phyloP scores from a whole-genome alignment of 2,329 filamentous ascomycete genomes.

The Colletotrichum destructivum region DNA sequence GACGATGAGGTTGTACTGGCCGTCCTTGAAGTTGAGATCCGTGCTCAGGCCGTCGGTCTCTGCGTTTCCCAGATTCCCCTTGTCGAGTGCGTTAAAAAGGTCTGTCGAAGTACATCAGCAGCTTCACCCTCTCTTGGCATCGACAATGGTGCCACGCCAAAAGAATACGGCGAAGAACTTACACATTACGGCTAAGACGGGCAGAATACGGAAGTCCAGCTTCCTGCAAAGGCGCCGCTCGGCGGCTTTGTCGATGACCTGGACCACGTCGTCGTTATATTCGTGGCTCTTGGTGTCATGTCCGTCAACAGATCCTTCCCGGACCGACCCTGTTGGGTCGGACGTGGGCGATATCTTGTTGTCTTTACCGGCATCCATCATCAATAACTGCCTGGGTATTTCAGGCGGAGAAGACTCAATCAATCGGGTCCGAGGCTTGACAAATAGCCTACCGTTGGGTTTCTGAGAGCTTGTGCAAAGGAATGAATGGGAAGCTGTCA shows the following conservation, averaged over 20 bases:
- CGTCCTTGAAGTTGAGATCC: constrained; percentile 54
- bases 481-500: background rate
- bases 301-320: constrained; percentile 22
- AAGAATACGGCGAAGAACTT: constrained; percentile 26
- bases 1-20: constrained; percentile 80
- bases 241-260: constrained; percentile 57
- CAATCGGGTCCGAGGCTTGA: background rate
- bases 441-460: background rate
- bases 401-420: background rate
- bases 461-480: background rate
- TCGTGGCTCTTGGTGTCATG: constrained; percentile 5
- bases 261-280: constrained; percentile 45
- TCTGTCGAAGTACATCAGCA: constrained; percentile 47
- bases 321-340: constrained; percentile 5
- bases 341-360: constrained; percentile 14
- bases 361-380: constrained; percentile 18
- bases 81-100: constrained; percentile 65
- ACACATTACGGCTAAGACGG: constrained; percentile 70
- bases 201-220: constrained; percentile 68
- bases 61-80: constrained; percentile 58
- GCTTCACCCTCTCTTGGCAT: too few species aligned
- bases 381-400: too few species aligned
- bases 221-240: constrained; percentile 68
- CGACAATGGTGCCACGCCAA: too few species aligned
- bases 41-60: constrained; percentile 52